phyloP scores from a whole-genome alignment of 1,139 yeast genomes.

The Meyerozyma carpophila region DNA sequence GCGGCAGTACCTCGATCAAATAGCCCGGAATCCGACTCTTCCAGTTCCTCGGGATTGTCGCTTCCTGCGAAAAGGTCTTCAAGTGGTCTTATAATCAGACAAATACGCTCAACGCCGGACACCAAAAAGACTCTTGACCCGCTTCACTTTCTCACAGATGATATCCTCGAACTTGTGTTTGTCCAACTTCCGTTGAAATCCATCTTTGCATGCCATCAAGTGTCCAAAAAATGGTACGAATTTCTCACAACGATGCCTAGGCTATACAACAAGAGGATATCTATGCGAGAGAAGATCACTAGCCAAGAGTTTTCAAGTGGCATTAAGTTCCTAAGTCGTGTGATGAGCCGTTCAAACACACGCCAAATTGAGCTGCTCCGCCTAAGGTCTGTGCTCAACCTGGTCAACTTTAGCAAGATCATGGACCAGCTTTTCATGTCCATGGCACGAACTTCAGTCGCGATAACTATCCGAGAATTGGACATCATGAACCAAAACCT shows the following conservation, averaged over 20 bases:
- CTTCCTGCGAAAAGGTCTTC: background rate
- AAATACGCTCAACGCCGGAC: background rate
- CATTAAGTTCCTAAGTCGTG: background rate
- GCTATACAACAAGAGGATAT: background rate
- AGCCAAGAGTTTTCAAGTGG: background rate
- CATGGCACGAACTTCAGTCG: background rate
- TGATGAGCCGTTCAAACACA: background rate
- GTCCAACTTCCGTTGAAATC: background rate
- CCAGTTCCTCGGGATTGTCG: background rate
- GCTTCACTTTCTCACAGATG: background rate
- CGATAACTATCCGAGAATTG: background rate
- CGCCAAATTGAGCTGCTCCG: background rate
- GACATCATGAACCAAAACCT: slow-evolving; percentile 1
- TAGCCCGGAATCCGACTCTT: background rate
- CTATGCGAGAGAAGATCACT: background rate
- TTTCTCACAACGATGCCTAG: background rate
- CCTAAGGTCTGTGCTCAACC: background rate
- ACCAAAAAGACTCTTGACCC: background rate
- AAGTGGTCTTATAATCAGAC: background rate
- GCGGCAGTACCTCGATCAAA: background rate
- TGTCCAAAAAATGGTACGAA: background rate
- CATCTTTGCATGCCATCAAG: background rate
- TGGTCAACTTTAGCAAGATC: background rate
- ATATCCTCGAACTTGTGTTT: background rate
- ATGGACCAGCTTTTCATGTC: background rate